phyloP scores from a whole-genome alignment of 257 asterid genomes.

The Solanum ossicruentum region DNA sequence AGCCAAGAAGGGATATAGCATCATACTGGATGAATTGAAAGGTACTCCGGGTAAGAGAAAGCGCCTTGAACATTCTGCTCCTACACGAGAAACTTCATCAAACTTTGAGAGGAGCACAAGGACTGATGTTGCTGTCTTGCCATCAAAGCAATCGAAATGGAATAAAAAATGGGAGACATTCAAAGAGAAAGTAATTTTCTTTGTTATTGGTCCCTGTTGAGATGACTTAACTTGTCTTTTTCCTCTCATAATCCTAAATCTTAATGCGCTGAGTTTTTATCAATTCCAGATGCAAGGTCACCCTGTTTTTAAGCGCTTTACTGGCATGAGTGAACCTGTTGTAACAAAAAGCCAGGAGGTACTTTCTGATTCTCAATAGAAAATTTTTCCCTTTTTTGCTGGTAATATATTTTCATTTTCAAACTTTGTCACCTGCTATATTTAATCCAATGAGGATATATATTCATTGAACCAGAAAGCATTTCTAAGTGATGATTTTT shows the following conservation, averaged over 20 bases:
- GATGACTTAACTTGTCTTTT: not conserved
- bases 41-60: slow-evolving; percentile 77
- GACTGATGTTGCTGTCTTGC: slow-evolving; percentile 64
- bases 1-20: slow-evolving; percentile 62
- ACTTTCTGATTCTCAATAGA: not conserved
- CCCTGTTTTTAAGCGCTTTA: slow-evolving; percentile 50
- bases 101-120: slow-evolving; percentile 60
- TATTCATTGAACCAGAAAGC: not conserved
- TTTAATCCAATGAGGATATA: not conserved
- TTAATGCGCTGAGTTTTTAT: not conserved
- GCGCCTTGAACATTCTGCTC: slow-evolving; percentile 53
- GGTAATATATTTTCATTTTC: not conserved
- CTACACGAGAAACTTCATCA: slow-evolving; percentile 32
- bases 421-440: not conserved
- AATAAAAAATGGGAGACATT: slow-evolving; percentile 76
- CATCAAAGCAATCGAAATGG: slow-evolving; percentile 64
- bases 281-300: slow-evolving; percentile 61
- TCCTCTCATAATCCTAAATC: not conserved
- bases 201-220: not conserved
- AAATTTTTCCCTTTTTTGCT: not conserved
- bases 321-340: slow-evolving; percentile 77
- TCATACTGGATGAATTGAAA: slow-evolving; percentile 71
- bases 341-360: slow-evolving; percentile 84
- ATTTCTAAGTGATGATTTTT: not conserved
- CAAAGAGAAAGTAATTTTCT: slow-evolving; percentile 55